These are phyloP conservation scores for Candida sp. DNA, from an alignment of 1,139 yeast genomes.

Conservation along the genomic window DNA sequence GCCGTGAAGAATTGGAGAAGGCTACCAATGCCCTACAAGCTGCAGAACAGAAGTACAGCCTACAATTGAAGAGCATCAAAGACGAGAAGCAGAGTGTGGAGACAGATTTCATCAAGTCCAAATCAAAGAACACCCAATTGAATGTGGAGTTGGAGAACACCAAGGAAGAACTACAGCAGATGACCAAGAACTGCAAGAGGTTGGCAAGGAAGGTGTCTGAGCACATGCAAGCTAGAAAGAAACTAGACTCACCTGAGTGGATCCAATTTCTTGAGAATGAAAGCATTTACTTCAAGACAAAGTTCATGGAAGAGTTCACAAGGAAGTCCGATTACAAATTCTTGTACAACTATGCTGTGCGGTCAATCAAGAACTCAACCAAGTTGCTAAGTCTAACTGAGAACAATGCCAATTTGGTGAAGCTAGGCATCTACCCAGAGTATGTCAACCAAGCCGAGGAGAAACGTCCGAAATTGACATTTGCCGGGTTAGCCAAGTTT, in stretches of 20 bases:
- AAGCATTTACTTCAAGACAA: conserved; percentile 40
- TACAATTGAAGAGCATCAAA: not conserved
- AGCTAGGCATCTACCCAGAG: conserved; percentile 57
- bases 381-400: conserved; percentile 29
- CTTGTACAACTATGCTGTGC: conserved; percentile 52
- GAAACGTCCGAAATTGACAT: conserved; percentile 24
- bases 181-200: conserved; percentile 11
- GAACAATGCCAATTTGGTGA: conserved; percentile 48
- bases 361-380: conserved; percentile 50
- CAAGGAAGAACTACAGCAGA: conserved; percentile 9
- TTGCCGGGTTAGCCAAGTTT: conserved; percentile 46
- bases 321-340: conserved; percentile 53
- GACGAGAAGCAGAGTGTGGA: conserved; percentile 1
- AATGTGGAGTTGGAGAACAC: conserved; percentile 1
- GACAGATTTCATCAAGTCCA: not conserved
- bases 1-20: conserved; percentile 6
- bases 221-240: conserved; percentile 3
- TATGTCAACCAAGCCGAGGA: conserved; percentile 9
- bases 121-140: conserved; percentile 8
- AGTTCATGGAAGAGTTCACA: conserved; percentile 38
- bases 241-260: conserved; percentile 4
- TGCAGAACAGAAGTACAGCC: conserved; percentile 4
- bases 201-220: conserved; percentile 9
- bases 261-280: conserved; percentile 21
- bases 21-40: conserved; percentile 1